phyloP scores from a whole-genome alignment of 495 filamentous ascomycete species.

The Trypethelium eluteriae region DNA sequence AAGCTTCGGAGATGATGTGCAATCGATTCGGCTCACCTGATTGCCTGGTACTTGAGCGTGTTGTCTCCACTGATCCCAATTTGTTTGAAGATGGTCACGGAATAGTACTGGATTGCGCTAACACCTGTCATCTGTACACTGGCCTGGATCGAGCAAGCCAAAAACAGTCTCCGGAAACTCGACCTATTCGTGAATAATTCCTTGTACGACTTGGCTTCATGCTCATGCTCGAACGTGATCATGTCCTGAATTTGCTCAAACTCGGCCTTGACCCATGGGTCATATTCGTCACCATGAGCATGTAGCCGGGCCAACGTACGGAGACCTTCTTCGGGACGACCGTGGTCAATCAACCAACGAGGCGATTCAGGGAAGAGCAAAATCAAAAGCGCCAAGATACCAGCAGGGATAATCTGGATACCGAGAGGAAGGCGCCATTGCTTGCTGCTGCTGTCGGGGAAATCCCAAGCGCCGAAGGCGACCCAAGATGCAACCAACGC shows the following conservation, averaged over 20 bases:
- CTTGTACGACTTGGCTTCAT: slow-evolving; percentile 60
- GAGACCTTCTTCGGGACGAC: slow-evolving; percentile 46
- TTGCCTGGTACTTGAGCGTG: slow-evolving; percentile 66
- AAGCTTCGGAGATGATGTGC: neutral
- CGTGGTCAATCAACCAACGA: slow-evolving; percentile 54
- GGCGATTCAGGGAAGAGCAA: slow-evolving; percentile 53
- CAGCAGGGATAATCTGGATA: slow-evolving; percentile 52
- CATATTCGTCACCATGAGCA: slow-evolving; percentile 48
- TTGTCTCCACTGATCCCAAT: slow-evolving; percentile 58
- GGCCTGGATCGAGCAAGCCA: slow-evolving; percentile 60
- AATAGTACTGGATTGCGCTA: slow-evolving; percentile 67
- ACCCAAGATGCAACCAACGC: slow-evolving; percentile 37
- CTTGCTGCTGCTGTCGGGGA: slow-evolving; percentile 31
- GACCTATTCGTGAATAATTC: slow-evolving; percentile 59
- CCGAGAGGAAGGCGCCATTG: slow-evolving; percentile 53
- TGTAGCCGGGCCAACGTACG: slow-evolving; percentile 52
- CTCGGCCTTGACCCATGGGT: slow-evolving; percentile 57
- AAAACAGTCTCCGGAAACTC: slow-evolving; percentile 60
- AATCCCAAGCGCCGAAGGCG: slow-evolving; percentile 29
- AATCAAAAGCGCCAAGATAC: slow-evolving; percentile 48
- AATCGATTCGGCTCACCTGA: slow-evolving; percentile 31
- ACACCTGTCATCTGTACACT: slow-evolving; percentile 68
- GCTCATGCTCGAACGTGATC: slow-evolving; percentile 49
- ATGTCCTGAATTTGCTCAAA: slow-evolving; percentile 59
- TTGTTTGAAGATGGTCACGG: slow-evolving; percentile 52